A percentile compares a stretch with the other conserved stretches of the same genome.
Evolutionary conservation across 495 filamentous ascomycete genomes (phyloP).

Genomic region (Trichoderma orchidacearum): DNA sequence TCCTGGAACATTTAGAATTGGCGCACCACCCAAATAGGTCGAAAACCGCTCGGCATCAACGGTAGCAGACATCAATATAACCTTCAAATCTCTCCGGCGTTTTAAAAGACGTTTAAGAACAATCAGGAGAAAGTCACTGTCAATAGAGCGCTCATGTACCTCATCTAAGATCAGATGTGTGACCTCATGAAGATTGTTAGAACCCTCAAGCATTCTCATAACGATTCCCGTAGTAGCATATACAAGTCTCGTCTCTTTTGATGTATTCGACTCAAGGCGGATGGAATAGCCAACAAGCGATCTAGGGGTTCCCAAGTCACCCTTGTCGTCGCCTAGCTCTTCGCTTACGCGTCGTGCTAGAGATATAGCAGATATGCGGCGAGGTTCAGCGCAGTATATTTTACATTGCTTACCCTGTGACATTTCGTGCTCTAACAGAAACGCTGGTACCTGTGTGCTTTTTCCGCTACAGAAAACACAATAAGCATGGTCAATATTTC

Average conservation of each 20-base stretch:
- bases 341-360: conserved; percentile 83
- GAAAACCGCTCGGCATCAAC: conserved; percentile 87
- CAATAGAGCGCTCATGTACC: conserved; percentile 87
- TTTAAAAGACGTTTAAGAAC: conserved; percentile 70
- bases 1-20: conserved; percentile 77
- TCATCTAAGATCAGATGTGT: conserved; percentile 91
- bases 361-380: conserved; percentile 90
- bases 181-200: conserved; percentile 70
- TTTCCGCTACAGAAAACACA: conserved; percentile 53
- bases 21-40: conserved; percentile 69
- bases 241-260: conserved; percentile 63
- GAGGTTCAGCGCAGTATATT: conserved; percentile 91
- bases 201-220: conserved; percentile 88
- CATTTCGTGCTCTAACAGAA: conserved; percentile 79
- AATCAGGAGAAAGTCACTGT: conserved; percentile 88
- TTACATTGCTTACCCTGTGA: conserved; percentile 69
- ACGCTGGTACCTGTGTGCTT: conserved; percentile 90
- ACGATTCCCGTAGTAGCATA: conserved; percentile 87
- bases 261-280: conserved; percentile 76
- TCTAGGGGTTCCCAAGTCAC: conserved; percentile 64
- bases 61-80: conserved; percentile 93
- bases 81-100: conserved; percentile 55
- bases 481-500: conserved; percentile 8
- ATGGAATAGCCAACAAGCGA: conserved; percentile 93
- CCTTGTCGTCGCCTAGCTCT: conserved; percentile 75